These are phyloP conservation scores for Besnoitia besnoiti DNA, from an alignment of 169 alveolate genomes.

Conservation along the genomic window DNA sequence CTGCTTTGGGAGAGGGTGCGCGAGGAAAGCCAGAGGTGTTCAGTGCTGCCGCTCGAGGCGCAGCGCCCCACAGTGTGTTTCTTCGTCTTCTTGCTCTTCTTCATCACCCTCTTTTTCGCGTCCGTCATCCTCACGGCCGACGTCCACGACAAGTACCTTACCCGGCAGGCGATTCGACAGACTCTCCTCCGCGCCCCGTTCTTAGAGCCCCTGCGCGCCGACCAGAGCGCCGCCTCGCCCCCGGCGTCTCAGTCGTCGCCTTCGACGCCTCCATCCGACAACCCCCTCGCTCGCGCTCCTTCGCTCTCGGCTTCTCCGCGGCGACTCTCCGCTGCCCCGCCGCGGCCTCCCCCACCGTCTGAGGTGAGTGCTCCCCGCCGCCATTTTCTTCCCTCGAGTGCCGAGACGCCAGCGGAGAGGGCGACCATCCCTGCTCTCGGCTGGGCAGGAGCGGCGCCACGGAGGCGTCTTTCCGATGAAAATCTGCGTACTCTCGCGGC, in stretches of 20 bases:
- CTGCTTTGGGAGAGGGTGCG: background rate
- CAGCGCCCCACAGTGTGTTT: background rate
- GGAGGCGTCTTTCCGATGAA: too few species aligned
- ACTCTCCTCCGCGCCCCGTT: background rate
- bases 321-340: background rate
- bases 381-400: too few species aligned
- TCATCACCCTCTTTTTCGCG: conserved; percentile 5
- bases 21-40: background rate
- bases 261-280: background rate
- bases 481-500: too few species aligned
- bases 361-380: too few species aligned
- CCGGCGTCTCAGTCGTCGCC: background rate
- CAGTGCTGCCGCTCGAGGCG: background rate
- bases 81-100: background rate
- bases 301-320: background rate
- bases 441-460: too few species aligned
- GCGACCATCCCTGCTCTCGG: too few species aligned
- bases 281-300: background rate
- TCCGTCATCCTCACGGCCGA: conserved; percentile 11
- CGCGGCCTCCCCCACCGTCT: too few species aligned
- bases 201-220: background rate
- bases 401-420: too few species aligned
- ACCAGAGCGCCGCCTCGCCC: background rate
- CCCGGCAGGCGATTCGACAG: conserved; percentile 2
- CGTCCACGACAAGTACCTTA: background rate